phyloP scores from a whole-genome alignment of 2,329 filamentous ascomycete species.

The Paracoccidioides lutzii region DNA sequence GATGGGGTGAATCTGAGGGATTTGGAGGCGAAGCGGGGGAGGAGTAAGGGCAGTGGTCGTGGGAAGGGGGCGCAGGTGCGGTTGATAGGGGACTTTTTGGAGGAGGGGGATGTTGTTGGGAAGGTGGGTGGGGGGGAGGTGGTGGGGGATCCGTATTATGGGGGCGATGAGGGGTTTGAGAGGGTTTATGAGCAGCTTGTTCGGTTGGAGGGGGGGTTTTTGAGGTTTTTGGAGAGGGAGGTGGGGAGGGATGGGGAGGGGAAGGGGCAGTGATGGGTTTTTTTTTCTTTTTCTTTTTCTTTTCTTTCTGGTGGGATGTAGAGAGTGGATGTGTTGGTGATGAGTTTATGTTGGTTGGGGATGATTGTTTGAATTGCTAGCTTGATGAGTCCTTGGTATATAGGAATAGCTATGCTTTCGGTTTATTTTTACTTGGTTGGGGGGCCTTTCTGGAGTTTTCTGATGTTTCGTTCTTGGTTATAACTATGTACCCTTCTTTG shows the following conservation, averaged over 20 bases:
- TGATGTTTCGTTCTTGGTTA: too few species aligned
- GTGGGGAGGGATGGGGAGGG: background rate
- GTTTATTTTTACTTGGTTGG: background rate
- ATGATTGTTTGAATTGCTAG: too few species aligned
- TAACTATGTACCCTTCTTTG: too few species aligned
- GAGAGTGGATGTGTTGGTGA: too few species aligned
- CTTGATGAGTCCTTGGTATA: too few species aligned
- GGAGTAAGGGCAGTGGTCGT: conserved; percentile 22
- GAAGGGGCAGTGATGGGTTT: background rate
- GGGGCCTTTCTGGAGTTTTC: background rate
- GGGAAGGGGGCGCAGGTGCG: conserved; percentile 43
- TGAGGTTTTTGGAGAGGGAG: conserved; percentile 43
- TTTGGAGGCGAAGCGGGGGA: conserved; percentile 36
- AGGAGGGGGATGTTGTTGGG: conserved; percentile 31
- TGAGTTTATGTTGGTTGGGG: too few species aligned
- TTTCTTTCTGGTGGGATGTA: background rate
- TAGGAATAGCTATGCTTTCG: background rate
- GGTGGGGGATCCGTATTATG: conserved; percentile 85
- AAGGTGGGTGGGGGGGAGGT: conserved; percentile 46
- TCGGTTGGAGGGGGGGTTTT: conserved; percentile 63
- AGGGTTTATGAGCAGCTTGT: conserved; percentile 74
- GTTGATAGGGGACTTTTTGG: conserved; percentile 75
- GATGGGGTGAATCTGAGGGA: conserved; percentile 69
- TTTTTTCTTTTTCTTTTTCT: background rate
- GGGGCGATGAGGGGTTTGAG: conserved; percentile 67